Evolutionary conservation across 495 filamentous ascomycete genomes (phyloP), one percentile per base, ranked within the genome.

Genomic region (Parathielavia hyrcaniae): DNA sequence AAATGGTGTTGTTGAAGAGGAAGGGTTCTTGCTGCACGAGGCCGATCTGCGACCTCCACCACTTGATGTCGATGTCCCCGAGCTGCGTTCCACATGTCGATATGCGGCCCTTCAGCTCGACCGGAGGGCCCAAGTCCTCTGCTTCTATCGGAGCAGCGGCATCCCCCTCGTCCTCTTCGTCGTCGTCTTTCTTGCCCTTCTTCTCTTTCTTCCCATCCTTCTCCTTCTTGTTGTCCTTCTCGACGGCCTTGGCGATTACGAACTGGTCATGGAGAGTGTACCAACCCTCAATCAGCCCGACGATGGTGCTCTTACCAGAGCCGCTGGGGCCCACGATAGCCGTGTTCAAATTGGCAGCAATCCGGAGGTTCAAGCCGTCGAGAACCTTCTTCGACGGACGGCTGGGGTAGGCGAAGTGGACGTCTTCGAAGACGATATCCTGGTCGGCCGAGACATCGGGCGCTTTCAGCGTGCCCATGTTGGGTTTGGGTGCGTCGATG

Each of bases 261-360:
- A 76, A 67, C 61, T 79, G 75, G 35, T 77, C 71, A 19, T 71
- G 65, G 38, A 95, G 86, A 34, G 89, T 83, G 65, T 98, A 98
- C 79, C 96, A 97, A 2, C 92, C 82, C 67, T 97, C 90, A 40
- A 97, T 82, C 9, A 98, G 75, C 0, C 90, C 91, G 26, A 97
- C 86, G 17, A 97, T 88, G 0, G 91, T 97, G 61, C 86, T 90
- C 73, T 98, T 98, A 38, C 92, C 86, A 43, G 87, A 89, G 16
- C 87, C 86, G 17, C 88, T 90, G 12, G 91, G 83, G 10, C 92
- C 88, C 41, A 95, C 89, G 49, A 97, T 79, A n/a, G 91, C 90
- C 26, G 89, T 89, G 40, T 90, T 87, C 68, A 91, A 88, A 14
- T 91, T 91, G 8, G 90, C 84, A 38, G 82, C 79, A 45, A 89